Percentiles rank a stretch among this genome's conserved stretches.
phyloP scores from a whole-genome alignment of 352 stramenopile genomes.

The Elongisporangium undulatum region DNA sequence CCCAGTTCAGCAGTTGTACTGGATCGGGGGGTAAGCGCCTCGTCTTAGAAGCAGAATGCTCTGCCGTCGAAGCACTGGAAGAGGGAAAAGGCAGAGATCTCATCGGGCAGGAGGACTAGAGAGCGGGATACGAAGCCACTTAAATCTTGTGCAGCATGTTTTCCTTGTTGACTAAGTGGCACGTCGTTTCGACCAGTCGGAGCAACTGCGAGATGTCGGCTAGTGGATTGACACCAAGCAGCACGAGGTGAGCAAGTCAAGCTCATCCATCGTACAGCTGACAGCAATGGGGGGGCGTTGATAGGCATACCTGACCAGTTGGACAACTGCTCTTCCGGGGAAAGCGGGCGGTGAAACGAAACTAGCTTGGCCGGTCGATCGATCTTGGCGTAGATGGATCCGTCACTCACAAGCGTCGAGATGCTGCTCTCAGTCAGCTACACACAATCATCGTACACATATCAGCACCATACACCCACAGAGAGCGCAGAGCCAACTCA shows the following conservation, averaged over 20 bases:
- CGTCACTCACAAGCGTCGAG: slow-evolving; percentile 91
- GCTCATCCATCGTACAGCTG: background rate
- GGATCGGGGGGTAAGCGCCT: background rate
- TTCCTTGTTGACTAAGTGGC: slow-evolving; percentile 99
- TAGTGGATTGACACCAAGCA: slow-evolving; percentile 11
- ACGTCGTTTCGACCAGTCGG: slow-evolving; percentile 95
- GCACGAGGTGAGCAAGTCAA: slow-evolving; percentile 8
- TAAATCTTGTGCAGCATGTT: slow-evolving; percentile 96
- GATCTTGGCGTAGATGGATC: slow-evolving; percentile 96
- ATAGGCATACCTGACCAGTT: slow-evolving; percentile 90
- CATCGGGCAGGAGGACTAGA: background rate
- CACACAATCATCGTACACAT: no score
- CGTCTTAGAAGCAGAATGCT: background rate
- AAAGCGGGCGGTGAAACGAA: slow-evolving; percentile 89
- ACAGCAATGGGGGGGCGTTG: background rate
- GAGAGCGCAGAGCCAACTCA: slow-evolving; percentile 20
- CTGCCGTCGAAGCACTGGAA: background rate
- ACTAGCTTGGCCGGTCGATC: slow-evolving; percentile 96
- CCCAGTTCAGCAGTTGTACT: no score
- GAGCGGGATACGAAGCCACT: slow-evolving; percentile 6
- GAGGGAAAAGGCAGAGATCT: background rate
- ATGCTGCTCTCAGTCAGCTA: slow-evolving; percentile 76
- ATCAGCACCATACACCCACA: background rate
- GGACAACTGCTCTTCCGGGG: slow-evolving; percentile 91
- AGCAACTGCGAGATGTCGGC: slow-evolving; percentile 95